Base-by-base conservation (phyloP, 148 eudicot species). In the Salicornia ramosissima region DNA sequence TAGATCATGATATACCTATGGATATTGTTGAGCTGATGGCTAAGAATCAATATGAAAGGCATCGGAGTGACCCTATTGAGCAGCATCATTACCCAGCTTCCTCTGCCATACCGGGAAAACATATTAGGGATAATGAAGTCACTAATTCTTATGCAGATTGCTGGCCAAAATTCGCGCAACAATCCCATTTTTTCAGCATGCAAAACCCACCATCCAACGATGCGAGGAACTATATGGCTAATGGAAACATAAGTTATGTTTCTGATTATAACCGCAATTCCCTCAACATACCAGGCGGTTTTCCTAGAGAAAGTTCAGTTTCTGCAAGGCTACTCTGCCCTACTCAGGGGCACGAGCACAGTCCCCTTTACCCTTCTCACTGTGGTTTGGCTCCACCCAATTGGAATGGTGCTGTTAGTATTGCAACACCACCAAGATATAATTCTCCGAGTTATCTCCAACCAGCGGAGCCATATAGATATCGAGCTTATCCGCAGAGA, bases 21-120 rank as follows among this genome's bases (percentile, higher is more conserved):
- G 97, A 88, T 18, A 85, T 88, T 65, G 89, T 86, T 29, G 91
- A 86, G 70, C 77, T 85, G 9, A 42, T 86, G 84, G 94, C 91
- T n/a, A 79, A 81, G 64, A 82, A 86, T 50, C 91, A 86, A 63
- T 84, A 75, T 15, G 94, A 91, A 69, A 78, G 87, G 67, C 61
- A 63, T 43, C 74, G 76, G 22, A 51, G 74, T 2, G 82, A 78
- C 21, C 68, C 75, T 39, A 72, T 75, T 58, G 78, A 56, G 22
- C 70, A 60, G 13, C 51, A 50, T 13, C 3, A n/a, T 47, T 57
- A 59, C 53, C 46, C 72, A 2, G n/a, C 55, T 40, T 28, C 74
- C 18, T n/a, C 59, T 43, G 65, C 51, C 42, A 50, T 50, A 33
- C 65, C 60, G 29, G 72, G 67, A 25, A 68, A 53, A 65, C 30